Evolutionary conservation across 2,329 filamentous ascomycete species (phyloP).

Genomic region (Fusarium redolens): DNA sequence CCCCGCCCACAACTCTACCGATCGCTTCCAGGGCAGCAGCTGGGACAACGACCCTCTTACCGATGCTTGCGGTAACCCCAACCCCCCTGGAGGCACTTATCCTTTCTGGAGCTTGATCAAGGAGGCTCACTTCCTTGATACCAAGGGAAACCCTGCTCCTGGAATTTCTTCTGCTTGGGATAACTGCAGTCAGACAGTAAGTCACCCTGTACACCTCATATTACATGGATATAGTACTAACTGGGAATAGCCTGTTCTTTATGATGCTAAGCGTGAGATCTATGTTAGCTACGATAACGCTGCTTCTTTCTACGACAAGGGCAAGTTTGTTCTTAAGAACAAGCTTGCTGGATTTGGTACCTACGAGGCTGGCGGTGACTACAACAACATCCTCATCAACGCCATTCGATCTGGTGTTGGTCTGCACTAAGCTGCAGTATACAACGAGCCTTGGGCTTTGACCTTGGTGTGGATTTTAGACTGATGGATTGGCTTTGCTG

Average conservation of each 20-base stretch:
- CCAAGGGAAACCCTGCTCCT: conserved; percentile 20
- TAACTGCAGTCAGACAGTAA: conserved; percentile 35
- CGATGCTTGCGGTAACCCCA: conserved; percentile 29
- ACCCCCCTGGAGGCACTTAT: conserved; percentile 34
- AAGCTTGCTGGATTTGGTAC: conserved; percentile 31
- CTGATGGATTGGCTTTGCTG: not conserved
- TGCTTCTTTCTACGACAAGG: conserved; percentile 28
- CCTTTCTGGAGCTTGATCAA: conserved; percentile 39
- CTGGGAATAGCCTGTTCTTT: conserved; percentile 27
- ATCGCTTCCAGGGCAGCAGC: conserved; percentile 40
- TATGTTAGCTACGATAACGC: conserved; percentile 39
- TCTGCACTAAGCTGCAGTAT: not conserved
- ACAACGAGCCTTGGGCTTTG: not conserved
- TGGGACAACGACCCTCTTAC: conserved; percentile 32
- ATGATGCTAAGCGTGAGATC: conserved; percentile 25
- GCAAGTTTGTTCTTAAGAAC: conserved; percentile 21
- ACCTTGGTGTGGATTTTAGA: not conserved
- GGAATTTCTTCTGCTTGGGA: conserved; percentile 30
- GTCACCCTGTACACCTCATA: not conserved
- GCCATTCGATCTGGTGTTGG: conserved; percentile 28
- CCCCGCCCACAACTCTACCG: conserved; percentile 29
- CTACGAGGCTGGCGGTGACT: conserved; percentile 39
- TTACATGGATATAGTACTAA: accelerated
- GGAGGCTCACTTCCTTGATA: conserved; percentile 30
- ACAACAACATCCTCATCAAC: conserved; percentile 37